Percentiles rank a stretch among this genome's conserved stretches.
phyloP scores from a whole-genome alignment of 140 eudicot species.

The Senecio squalidus region DNA sequence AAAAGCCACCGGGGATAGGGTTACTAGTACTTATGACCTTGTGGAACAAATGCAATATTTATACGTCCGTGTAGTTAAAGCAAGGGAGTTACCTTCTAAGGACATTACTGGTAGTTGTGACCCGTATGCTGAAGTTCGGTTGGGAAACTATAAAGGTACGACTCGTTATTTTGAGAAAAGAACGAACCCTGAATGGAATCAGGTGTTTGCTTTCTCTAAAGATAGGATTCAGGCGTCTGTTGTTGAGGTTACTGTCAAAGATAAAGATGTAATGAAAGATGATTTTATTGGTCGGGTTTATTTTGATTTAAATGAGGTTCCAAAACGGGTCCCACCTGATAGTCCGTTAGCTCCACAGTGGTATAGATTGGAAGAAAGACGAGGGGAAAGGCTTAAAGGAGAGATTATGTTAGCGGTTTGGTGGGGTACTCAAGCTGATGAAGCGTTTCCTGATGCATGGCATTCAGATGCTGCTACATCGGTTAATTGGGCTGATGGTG shows the following conservation, averaged over 20 bases:
- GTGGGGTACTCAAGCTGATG: conserved; percentile 49
- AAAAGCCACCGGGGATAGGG: conserved; percentile 26
- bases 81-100: conserved; percentile 28
- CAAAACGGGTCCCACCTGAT: conserved; percentile 34
- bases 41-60: conserved; percentile 31
- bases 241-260: conserved; percentile 31
- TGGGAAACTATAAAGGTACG: conserved; percentile 34
- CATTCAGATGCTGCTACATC: conserved; percentile 48
- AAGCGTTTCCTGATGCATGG: conserved; percentile 52
- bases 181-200: conserved; percentile 32
- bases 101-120: conserved; percentile 34
- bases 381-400: conserved; percentile 18
- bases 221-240: conserved; percentile 27
- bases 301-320: conserved; percentile 30
- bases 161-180: conserved; percentile 32
- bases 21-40: conserved; percentile 48
- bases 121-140: conserved; percentile 30
- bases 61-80: conserved; percentile 22
- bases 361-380: conserved; percentile 26
- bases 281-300: conserved; percentile 27
- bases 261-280: conserved; percentile 28
- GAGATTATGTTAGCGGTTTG: conserved; percentile 49
- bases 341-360: conserved; percentile 44
- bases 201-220: conserved; percentile 24
- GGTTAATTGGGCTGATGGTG: conserved; percentile 39